A percentile compares a stretch with the other conserved stretches of the same genome.
Evolutionary conservation across 257 asterid genomes (phyloP).

Genomic region (Ilex asprella): DNA sequence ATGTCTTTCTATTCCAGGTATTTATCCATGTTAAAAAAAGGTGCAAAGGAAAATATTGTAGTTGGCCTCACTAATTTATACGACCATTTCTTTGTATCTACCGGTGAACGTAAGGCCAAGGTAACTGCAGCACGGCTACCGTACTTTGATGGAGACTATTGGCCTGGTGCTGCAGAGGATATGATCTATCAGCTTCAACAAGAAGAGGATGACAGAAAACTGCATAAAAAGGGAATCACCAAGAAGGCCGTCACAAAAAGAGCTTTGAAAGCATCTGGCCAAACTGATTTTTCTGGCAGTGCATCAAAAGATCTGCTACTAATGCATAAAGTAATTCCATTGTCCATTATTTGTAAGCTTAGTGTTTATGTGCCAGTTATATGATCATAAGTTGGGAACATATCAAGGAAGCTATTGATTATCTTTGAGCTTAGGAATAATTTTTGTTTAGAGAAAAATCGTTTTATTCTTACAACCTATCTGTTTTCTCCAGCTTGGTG

Average conservation of each 20-base stretch:
- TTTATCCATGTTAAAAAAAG: conserved; percentile 85
- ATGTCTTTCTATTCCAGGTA: conserved; percentile 55
- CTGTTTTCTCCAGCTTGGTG: conserved; percentile 71
- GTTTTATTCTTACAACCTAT: conserved; percentile 3
- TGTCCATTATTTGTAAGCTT: not conserved
- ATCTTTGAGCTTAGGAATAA: not conserved
- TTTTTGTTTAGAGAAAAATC: not conserved
- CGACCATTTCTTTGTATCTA: conserved; percentile 72
- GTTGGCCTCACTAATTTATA: conserved; percentile 84
- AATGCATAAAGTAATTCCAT: conserved; percentile 71
- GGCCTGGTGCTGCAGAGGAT: conserved; percentile 99
- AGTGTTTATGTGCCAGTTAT: not conserved
- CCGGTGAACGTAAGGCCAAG: conserved; percentile 89
- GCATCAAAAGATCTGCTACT: conserved; percentile 84
- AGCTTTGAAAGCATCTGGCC: conserved; percentile 94
- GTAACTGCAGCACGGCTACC: conserved; percentile 96
- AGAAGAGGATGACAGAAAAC: conserved; percentile 88
- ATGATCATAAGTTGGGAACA: too few species aligned
- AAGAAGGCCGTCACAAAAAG: conserved; percentile 81
- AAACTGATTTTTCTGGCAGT: conserved; percentile 87
- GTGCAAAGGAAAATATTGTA: conserved; percentile 68
- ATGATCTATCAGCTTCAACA: conserved; percentile 80
- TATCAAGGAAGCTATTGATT: too few species aligned
- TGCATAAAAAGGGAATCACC: conserved; percentile 55
- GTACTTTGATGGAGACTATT: conserved; percentile 96